A percentile compares a stretch with the other conserved stretches of the same genome.
phyloP scores from a whole-genome alignment of 2,329 filamentous ascomycete genomes.

The Clarireedia monteithiana region DNA sequence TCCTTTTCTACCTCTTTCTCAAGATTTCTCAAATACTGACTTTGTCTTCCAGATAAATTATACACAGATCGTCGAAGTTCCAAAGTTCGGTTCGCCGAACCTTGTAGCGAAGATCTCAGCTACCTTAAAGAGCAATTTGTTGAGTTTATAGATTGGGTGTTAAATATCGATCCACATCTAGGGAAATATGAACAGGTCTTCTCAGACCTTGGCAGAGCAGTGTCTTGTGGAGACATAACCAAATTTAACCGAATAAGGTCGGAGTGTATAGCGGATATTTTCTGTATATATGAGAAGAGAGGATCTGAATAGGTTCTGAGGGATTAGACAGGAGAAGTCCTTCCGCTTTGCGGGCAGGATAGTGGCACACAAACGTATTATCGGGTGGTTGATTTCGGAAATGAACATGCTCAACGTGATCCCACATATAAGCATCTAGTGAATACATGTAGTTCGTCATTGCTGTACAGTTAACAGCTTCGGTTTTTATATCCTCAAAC shows the following conservation, averaged over 20 bases:
- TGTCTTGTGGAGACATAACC: neutral
- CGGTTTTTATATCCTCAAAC: neutral
- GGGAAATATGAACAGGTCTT: neutral
- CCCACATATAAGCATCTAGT: constrained; percentile 10
- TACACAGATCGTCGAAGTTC: neutral
- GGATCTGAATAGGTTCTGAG: neutral
- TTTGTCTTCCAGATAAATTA: neutral
- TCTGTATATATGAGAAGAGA: neutral
- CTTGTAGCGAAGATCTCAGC: neutral
- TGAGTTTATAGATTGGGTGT: neutral
- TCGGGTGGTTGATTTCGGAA: constrained; percentile 5
- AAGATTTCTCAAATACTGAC: neutral
- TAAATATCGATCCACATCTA: neutral
- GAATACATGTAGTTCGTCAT: neutral
- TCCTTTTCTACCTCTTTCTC: neutral
- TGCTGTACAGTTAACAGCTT: neutral
- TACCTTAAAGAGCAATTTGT: neutral
- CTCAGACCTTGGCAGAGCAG: neutral
- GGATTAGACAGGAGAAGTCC: neutral
- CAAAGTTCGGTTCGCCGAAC: neutral
- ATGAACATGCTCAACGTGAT: neutral
- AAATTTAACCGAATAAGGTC: neutral
- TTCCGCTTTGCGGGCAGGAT: neutral
- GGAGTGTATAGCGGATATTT: neutral
- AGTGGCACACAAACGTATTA: constrained; percentile 7